Percentiles rank a stretch among this genome's conserved stretches.
phyloP scores from a whole-genome alignment of 2,329 filamentous ascomycete genomes.

The Claviceps sp. region DNA sequence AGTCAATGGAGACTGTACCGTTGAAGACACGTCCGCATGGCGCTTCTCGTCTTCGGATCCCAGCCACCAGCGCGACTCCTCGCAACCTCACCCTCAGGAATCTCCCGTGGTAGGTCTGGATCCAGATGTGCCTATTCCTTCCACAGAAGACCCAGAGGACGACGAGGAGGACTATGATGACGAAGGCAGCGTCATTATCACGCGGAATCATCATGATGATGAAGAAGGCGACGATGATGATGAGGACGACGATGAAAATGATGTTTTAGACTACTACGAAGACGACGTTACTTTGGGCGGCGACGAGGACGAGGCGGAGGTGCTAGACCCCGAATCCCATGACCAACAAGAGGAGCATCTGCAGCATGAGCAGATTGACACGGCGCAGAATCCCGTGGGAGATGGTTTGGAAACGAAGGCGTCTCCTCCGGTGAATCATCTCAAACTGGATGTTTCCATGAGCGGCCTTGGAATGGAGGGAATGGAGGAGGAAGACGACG shows the following conservation, averaged over 20 bases:
- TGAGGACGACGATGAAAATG: slow-evolving; percentile 42
- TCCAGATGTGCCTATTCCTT: slow-evolving; percentile 81
- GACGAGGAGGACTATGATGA: slow-evolving; percentile 40
- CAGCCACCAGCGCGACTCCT: slow-evolving; percentile 41
- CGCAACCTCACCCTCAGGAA: slow-evolving; percentile 14
- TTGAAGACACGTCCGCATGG: slow-evolving; percentile 47
- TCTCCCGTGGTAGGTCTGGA: slow-evolving; percentile 36
- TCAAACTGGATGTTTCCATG: slow-evolving; percentile 10
- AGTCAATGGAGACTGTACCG: slow-evolving; percentile 52
- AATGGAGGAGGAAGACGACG: no score
- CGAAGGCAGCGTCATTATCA: slow-evolving; percentile 52
- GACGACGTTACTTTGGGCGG: slow-evolving; percentile 48
- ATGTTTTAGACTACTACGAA: slow-evolving; percentile 49
- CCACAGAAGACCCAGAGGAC: slow-evolving; percentile 57
- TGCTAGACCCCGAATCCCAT: slow-evolving; percentile 16
- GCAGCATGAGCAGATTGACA: not conserved
- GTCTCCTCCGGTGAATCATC: slow-evolving; percentile 10
- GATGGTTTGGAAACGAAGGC: not conserved
- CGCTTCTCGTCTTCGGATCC: slow-evolving; percentile 50
- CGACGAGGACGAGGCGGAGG: slow-evolving; percentile 22
- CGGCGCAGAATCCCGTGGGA: not conserved
- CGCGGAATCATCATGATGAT: slow-evolving; percentile 44
- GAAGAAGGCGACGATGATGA: slow-evolving; percentile 46
- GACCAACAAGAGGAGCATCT: not conserved
- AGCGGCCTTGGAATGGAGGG: slow-evolving; percentile 22